Base-by-base conservation (phyloP, 768 basidiomycete genomes). In the Boletus vermiculosoides region DNA sequence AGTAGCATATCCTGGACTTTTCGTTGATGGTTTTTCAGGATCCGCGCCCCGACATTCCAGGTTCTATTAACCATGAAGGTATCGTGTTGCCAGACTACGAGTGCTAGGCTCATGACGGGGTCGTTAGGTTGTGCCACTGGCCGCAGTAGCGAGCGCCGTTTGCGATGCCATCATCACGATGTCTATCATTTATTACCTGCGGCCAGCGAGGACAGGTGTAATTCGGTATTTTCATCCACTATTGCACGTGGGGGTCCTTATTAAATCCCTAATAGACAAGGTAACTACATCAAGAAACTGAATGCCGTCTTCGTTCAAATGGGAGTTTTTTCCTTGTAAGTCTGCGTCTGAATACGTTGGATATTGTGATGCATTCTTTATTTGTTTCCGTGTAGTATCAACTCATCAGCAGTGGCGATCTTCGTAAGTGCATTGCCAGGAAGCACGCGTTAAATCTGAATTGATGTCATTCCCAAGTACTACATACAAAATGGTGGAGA, bases 81-180 rank as follows among this genome's bases (percentile, higher is more conserved):
- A 42, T 12, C 15, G 20, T 20, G 13, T 25, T 15, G 18, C 20
- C 12, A 22, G 28, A 16, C n/a, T 37, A 9, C 2, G 3, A 4
- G 15, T 23, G 13, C 28, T 48, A 28, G 30, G 18, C 34, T 54
- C 16, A 49, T 23, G 8, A 45, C 15, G 3, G 5, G 18, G 9
- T 4, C 18, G 5, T 28, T 40, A 69, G 67, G 58, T 28, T 40
- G 6, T 33, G 30, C 46, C 59, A 23, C 12, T 59, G 25, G 34
- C 51, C 8, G 49, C 56, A 16, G 2, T 68, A 20, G 45, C 62
- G 11, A 59, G 63, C n/a, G 59, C n/a, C n/a, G n/a, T n/a, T n/a
- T n/a, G n/a, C n/a, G n/a, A n/a, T n/a, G n/a, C n/a, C n/a, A n/a
- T n/a, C n/a, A n/a, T n/a, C n/a, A n/a, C n/a, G n/a, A n/a, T n/a